Evolutionary conservation across 202 grass and related monocot species (phyloP), one percentile per base, ranked within the genome.

Genomic region (Zoysia matrella): DNA sequence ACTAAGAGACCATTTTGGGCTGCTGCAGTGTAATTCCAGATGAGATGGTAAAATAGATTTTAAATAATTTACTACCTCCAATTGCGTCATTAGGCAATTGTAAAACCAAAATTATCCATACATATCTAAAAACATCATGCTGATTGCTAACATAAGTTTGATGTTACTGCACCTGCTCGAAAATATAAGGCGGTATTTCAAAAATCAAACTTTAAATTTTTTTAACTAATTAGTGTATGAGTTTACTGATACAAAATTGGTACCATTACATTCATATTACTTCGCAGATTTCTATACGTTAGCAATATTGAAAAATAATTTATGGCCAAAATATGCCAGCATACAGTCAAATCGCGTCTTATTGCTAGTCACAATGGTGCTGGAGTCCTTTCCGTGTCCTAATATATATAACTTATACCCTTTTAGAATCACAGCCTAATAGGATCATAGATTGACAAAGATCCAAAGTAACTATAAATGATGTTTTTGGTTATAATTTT

Each of bases 351-450:
- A 30, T 30, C 22, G 22, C 22, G 22, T 30, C 22, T 30, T 60
- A 60, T 60, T 60, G 56, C n/a, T 60, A 60, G 6, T 60, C n/a
- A 18, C 22, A 60, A 8, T 60, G 18, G 7, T 7, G 7, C 9
- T 22, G 16, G 57, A 60, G 22, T 30, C 22, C 22, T 30, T 30
- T 30, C 22, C 22, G 22, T 30, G 22, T 30, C 22, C 22, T 30
- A 30, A 30, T 30, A 30, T 30, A 30, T 30, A 7, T 67, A 13
- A 1, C 3, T 9, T 56, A 1, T 9, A 36, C 39, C 39, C 71
- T 83, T 75, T 74, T 69, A 63, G 63, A 69, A 60, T 50, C 11
- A 5, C 8, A 58, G 18, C 60, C 18, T 3, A 44, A 77, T 18
- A 5, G 8, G 72, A 72, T 43, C 40, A 11, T 30, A 30, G 22